These are phyloP conservation scores for Penicillium sp. DNA, from an alignment of 2,329 filamentous ascomycete genomes.

Conservation along the genomic window DNA sequence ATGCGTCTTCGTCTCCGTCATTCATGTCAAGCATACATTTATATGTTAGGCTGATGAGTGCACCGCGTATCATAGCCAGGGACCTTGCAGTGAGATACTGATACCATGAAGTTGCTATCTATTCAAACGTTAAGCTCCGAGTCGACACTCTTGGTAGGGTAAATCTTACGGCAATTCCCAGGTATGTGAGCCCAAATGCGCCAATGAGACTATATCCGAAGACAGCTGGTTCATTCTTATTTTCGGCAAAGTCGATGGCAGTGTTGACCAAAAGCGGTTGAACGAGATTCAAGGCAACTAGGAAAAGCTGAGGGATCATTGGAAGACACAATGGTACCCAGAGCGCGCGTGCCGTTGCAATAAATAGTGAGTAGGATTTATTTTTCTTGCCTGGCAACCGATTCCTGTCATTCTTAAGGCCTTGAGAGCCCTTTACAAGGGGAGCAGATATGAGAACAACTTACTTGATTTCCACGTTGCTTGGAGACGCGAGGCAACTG, in stretches of 20 bases:
- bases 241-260: conserved; percentile 31
- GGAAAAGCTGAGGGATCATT: conserved; percentile 25
- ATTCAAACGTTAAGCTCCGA: neutral
- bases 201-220: conserved; percentile 43
- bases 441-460: neutral
- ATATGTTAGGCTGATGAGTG: conserved; percentile 48
- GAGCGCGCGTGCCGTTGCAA: conserved; percentile 1
- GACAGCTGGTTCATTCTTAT: conserved; percentile 22
- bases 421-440: neutral
- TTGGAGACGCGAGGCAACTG: neutral
- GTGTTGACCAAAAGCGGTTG: conserved; percentile 37
- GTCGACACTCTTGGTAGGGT: neutral
- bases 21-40: conserved; percentile 34
- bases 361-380: conserved; percentile 7
- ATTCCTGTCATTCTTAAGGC: neutral
- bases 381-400: conserved; percentile 5
- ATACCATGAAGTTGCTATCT: conserved; percentile 38
- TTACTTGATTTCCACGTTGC: conserved; percentile 6
- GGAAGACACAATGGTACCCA: conserved; percentile 2
- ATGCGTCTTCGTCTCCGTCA: conserved; percentile 29
- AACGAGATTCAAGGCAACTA: conserved; percentile 32
- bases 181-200: conserved; percentile 41
- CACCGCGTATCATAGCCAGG: conserved; percentile 41
- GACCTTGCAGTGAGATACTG: conserved; percentile 41
- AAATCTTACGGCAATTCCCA: conserved; percentile 35